Conservation (phyloP, 2,329 filamentous ascomycete species). For the Aureobasidium sp. region DNA sequence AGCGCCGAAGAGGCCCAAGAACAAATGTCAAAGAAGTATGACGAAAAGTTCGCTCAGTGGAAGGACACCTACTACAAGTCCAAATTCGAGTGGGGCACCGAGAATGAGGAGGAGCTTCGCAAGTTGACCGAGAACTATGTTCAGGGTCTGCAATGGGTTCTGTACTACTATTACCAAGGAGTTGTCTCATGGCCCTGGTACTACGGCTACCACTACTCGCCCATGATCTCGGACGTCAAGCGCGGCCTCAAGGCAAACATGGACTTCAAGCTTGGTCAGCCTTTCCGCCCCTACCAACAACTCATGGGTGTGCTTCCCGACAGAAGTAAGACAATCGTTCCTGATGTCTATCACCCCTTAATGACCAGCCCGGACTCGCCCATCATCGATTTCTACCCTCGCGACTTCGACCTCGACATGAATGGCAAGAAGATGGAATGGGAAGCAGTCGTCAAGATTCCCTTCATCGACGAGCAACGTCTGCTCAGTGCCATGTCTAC, state of each 20-base stretch:
- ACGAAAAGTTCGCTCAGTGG: conserved; percentile 84
- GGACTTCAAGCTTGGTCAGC: conserved; percentile 88
- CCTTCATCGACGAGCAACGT: conserved; percentile 90
- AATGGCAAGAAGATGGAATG: conserved; percentile 99
- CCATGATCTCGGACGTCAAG: conserved; percentile 92
- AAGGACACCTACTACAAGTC: conserved; percentile 87
- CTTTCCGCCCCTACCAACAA: conserved; percentile 91
- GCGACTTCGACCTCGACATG: conserved; percentile 97
- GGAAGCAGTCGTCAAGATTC: conserved; percentile 98
- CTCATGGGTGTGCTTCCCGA: conserved; percentile 97
- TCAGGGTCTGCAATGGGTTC: conserved; percentile 93
- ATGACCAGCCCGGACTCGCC: conserved; percentile 89
- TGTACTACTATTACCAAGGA: conserved; percentile 96
- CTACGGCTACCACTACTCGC: conserved; percentile 93
- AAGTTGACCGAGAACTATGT: conserved; percentile 93
- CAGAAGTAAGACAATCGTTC: conserved; percentile 94
- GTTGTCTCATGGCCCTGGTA: conserved; percentile 99
- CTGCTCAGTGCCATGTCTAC: conserved; percentile 79
- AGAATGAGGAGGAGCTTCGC: conserved; percentile 71
- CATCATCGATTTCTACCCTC: conserved; percentile 95
- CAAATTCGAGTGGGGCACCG: conserved; percentile 84
- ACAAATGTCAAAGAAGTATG: conserved; percentile 76
- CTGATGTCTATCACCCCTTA: conserved; percentile 74
- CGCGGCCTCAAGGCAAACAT: conserved; percentile 81
- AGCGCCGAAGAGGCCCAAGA: conserved; percentile 71